A percentile compares a stretch with the other conserved stretches of the same genome.
Conservation (phyloP, 768 basidiomycete genomes). For the Podaxis sp. region DNA sequence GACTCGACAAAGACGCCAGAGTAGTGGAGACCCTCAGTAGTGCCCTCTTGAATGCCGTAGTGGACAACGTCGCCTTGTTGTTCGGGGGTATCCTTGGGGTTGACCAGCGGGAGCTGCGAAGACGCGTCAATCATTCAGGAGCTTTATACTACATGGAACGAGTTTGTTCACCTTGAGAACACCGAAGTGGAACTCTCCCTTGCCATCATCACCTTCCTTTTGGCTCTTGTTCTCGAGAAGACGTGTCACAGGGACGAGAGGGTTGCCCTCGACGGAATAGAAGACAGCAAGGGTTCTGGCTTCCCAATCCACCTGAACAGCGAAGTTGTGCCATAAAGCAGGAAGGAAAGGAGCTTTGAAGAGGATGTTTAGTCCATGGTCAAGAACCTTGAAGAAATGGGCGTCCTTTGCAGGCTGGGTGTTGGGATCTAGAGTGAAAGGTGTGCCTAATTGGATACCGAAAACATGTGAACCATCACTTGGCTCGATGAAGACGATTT, state of each 20-base stretch:
- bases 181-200: conserved; percentile 61
- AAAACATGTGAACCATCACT: conserved; percentile 58
- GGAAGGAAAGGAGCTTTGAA: conserved; percentile 43
- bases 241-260: conserved; percentile 38
- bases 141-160: neutral
- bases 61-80: conserved; percentile 55
- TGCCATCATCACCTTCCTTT: conserved; percentile 35
- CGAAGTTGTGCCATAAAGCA: conserved; percentile 56
- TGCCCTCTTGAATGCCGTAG: conserved; percentile 55
- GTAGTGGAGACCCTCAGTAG: conserved; percentile 48
- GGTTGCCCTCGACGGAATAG: conserved; percentile 39
- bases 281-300: conserved; percentile 43
- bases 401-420: conserved; percentile 37
- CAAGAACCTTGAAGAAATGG: conserved; percentile 48
- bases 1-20: conserved; percentile 57
- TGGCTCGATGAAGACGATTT: conserved; percentile 60
- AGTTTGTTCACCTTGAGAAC: conserved; percentile 44
- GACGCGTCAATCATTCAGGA: neutral
- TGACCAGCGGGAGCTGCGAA: conserved; percentile 47
- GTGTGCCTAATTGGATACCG: conserved; percentile 54
- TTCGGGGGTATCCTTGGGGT: conserved; percentile 37
- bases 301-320: conserved; percentile 52
- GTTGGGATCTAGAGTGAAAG: conserved; percentile 50
- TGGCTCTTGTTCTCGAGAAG: conserved; percentile 37
- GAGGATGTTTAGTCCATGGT: conserved; percentile 48